Conservation (phyloP, 345 rosid genomes). For the Lumnitzera littorea region DNA sequence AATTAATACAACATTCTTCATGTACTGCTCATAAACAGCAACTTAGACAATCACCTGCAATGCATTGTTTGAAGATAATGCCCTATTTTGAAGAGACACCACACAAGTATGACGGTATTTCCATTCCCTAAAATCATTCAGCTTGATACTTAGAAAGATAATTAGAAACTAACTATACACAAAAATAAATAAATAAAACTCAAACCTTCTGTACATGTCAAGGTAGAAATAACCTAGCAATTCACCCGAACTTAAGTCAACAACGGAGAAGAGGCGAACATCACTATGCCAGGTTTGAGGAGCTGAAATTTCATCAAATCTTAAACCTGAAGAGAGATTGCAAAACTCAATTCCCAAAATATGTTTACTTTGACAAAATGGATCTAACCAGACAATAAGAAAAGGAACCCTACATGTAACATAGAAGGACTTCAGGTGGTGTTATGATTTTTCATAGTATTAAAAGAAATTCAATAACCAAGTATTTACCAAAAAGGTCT, state of each 20-base stretch:
- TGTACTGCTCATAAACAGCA: not conserved
- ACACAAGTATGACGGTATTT: slow-evolving; percentile 78
- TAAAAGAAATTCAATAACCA: too few relatives aligned
- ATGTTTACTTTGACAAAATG: too few relatives aligned
- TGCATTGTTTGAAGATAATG: slow-evolving; percentile 43
- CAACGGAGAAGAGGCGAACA: slow-evolving; percentile 62
- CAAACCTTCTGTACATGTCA: slow-evolving; percentile 71
- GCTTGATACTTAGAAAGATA: not conserved
- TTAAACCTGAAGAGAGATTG: slow-evolving; percentile 46
- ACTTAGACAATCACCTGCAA: slow-evolving; percentile 40
- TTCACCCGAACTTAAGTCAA: slow-evolving; percentile 71
- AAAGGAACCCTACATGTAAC: too few relatives aligned
- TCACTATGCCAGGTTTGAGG: slow-evolving; percentile 73
- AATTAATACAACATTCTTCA: not conserved
- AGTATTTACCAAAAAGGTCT: slow-evolving; percentile 76
- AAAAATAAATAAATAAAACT: slow-evolving; percentile 5
- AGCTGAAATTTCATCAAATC: slow-evolving; percentile 63
- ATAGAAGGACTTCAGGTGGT: too few relatives aligned
- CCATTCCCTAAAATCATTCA: slow-evolving; percentile 60
- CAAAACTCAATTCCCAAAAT: not conserved
- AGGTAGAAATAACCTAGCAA: slow-evolving; percentile 87
- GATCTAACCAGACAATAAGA: too few relatives aligned
- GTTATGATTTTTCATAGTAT: too few relatives aligned
- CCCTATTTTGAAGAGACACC: slow-evolving; percentile 79
- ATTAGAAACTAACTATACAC: not conserved